Percentiles rank a stretch among this genome's conserved stretches.
These are phyloP conservation scores for Trichoderma citrinoviride DNA, from an alignment of 2,329 filamentous ascomycete genomes.

Conservation along the genomic window DNA sequence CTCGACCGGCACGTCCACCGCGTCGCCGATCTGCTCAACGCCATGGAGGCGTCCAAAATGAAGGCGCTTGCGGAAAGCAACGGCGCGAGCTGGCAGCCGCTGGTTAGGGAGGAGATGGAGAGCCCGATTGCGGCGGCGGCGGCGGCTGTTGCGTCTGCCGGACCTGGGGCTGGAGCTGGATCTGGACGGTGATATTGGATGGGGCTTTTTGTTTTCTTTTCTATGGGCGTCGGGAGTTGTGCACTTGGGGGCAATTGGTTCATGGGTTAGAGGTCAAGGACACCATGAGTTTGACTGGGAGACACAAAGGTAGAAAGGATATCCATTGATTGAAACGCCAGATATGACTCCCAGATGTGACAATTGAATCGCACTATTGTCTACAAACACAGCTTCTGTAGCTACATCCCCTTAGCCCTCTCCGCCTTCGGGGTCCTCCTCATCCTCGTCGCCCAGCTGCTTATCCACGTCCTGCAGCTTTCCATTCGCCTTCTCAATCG, in stretches of 20 bases:
- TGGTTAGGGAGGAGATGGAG: constrained; percentile 25
- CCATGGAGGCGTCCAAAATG: constrained; percentile 37
- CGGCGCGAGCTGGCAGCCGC: constrained; percentile 40
- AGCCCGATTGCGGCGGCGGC: constrained; percentile 11
- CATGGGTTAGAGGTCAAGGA: neutral
- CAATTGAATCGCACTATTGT: neutral
- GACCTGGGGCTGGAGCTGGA: neutral
- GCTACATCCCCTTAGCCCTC: constrained; percentile 36
- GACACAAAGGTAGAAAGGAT: neutral
- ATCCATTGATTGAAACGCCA: constrained; percentile 10
- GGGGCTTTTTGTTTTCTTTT: neutral
- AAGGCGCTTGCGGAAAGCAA: constrained; percentile 34
- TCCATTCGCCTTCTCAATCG: constrained; percentile 37
- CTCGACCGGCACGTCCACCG: constrained; percentile 38
- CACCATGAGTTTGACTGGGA: neutral
- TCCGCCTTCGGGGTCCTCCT: constrained; percentile 48
- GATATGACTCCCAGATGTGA: neutral
- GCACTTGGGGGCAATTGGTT: neutral
- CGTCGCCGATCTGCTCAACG: constrained; percentile 37
- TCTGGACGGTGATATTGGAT: neutral
- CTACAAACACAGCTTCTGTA: neutral
- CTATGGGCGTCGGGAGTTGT: constrained; percentile 7
- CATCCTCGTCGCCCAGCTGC: constrained; percentile 53
- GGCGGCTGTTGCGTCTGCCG: neutral
- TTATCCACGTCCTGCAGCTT: constrained; percentile 46